Evolutionary conservation across 1,139 yeast genomes (phyloP), one percentile per base, ranked within the genome.

Genomic region (Taphrina populina): DNA sequence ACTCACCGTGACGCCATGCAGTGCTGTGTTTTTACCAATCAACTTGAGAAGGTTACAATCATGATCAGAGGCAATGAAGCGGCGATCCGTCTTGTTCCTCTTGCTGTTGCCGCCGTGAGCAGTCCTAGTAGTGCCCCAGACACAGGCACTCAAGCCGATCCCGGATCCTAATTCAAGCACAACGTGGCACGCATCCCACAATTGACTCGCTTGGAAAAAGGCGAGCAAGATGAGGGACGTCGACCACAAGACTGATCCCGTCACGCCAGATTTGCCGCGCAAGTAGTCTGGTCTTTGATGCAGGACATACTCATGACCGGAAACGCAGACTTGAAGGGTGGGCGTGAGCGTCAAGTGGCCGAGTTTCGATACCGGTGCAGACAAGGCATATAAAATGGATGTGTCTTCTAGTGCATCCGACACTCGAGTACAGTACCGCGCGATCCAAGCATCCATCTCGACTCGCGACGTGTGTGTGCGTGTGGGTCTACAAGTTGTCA

Each of bases 281-380:
- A 33, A 20, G 30, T 49, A 49, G n/a, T 49, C 54, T 21, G 54
- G 54, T 26, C 46, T 21, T 36, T 49, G 54, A 23, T 13, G n/a
- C 4, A 49, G 13, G 21, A 20, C 29, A 7, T 49, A 49, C 13
- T 37, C 30, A 21, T 15, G 10, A 23, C 33, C 54, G 6, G 39
- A 23, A 3, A 49, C 32, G 10, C 17, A 21, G 27, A 39, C 27
- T 15, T 20, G 7, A n/a, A 49, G 6, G 46, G 39, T 32, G 4
- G n/a, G 46, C 10, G 35, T 34, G 13, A 49, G 46, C 11, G 54
- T 32, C 3, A 39, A 29, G 26, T 49, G 29, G 21, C 54, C 54
- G 13, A 49, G 40, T 1, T 34, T 29, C 3, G 24, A 19, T 13
- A 26, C 40, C 23, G 46, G 26, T 21, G 11, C 19, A 6, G 29